Base-by-base conservation (phyloP, 495 filamentous ascomycete species). In the Penicillium turbatum region DNA sequence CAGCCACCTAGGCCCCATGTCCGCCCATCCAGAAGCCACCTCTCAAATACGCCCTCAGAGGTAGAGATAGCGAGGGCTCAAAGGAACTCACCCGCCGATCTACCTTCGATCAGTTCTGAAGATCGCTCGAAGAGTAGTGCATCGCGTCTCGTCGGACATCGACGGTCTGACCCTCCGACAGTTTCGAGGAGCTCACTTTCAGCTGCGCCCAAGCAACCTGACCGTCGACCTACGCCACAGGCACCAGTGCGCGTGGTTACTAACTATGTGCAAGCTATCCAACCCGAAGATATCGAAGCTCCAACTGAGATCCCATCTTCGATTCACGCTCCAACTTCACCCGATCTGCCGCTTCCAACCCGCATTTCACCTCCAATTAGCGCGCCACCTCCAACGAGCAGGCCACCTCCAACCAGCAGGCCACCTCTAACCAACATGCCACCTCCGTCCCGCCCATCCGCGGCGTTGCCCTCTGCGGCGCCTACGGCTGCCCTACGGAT, bases 401-500 rank as follows among this genome's bases (percentile, higher is more conserved):
- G 39, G 13, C 43, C 38, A 34, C 31, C 27, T 15, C 19, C 16
- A 3, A 10, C 19, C 21, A 27, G 37, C 9, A 7, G 11, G 5
- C n/a, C 27, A 9, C 7, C 44, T n/a, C 29, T 38, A 13, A 43
- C 13, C 4, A 32, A 38, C 29, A 46, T 54, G 26, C 42, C 52
- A 32, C 41, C 37, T 11, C 43, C 21, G 1, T 49, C 56, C 12
- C 53, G 36, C 24, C 31, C 53, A 41, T 37, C 44, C n/a, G 17
- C 29, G 0, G 17, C 16, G 11, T 12, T 30, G 1, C 15, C 37
- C 9, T 35, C 51, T n/a, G 47, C 52, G 3, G 24, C 29, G 19
- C 54, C 60, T 0, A 48, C 54, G 9, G 66, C 67, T 15, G 51
- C 63, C 9, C 56, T 79, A 41, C 72, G 70, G 6, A 60, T 79